Base-by-base conservation (phyloP, 371 early-diverging fungal genomes). In the Mortierella sp. region DNA sequence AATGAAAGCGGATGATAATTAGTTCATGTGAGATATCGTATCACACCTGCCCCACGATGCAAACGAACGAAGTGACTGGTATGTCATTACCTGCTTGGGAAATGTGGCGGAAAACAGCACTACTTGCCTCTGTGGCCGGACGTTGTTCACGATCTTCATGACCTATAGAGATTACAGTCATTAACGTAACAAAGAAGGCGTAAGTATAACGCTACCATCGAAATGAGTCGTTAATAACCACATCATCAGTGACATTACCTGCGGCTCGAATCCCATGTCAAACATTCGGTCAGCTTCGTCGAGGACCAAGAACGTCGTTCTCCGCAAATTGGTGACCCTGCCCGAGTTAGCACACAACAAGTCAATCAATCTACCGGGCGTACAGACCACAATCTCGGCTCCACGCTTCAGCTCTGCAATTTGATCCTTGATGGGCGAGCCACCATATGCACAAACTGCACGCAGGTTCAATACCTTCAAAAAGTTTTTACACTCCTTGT, bases 321-420 rank as follows among this genome's bases (percentile, higher is more conserved):
- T 87, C 49, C 83, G 83, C 63, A 99, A 85, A 70, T 97, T 98
- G 24, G 97, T 96, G n/a, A 96, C 96, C 61, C 95, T 89, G 48
- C 97, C 99, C 27, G 93, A 89, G 81, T 97, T 97, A 49, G 98
- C 97, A 80, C 95, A 93, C 46, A 99, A 86, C 54, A 99, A 81
- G 83, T 99, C 99, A 78, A 99, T 99, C 92, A 99, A 90, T 64
- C 99, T 92, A 5, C 99, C 99, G 17, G 99, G 99, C 15, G 99
- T 99, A 81, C 98, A 97, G 37, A 99, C 96, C 58, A 99, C 89
- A 70, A 99, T 95, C 76, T 99, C 99, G 62, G 96, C 95, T 3
- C 99, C 99, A 57, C 96, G 88, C 81, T 98, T 98, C 37, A 99
- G 80, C 76, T 99, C 99, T 15, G 93, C 95, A 71, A 99, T 99